These are phyloP conservation scores for Mycena leptocephala DNA, from an alignment of 768 basidiomycete genomes.

Conservation along the genomic window DNA sequence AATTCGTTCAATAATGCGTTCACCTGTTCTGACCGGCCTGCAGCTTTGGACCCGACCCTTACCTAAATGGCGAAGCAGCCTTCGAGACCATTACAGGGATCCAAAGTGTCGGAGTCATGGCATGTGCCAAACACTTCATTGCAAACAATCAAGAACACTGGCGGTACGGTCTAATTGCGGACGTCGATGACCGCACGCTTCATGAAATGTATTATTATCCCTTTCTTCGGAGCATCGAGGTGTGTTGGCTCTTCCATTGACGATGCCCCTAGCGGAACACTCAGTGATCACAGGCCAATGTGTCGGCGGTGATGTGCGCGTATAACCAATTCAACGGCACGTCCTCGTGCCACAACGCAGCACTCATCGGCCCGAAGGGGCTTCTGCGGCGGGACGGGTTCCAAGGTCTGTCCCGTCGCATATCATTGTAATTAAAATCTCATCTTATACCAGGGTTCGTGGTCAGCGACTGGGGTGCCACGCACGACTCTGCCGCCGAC, in stretches of 20 bases:
- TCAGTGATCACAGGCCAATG: slow-evolving; percentile 44
- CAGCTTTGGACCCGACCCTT: slow-evolving; percentile 75
- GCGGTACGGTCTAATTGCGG: slow-evolving; percentile 62
- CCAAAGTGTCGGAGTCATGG: slow-evolving; percentile 74
- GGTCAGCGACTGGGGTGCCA: slow-evolving; percentile 51
- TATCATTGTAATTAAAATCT: slow-evolving; percentile 59
- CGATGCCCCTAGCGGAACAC: neutral
- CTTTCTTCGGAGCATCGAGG: slow-evolving; percentile 63
- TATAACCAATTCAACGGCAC: slow-evolving; percentile 58
- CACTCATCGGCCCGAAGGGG: slow-evolving; percentile 43
- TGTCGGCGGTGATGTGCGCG: slow-evolving; percentile 51
- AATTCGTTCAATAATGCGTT: no score
- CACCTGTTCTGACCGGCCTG: neutral
- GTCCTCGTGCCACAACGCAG: slow-evolving; percentile 62
- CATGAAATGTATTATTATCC: slow-evolving; percentile 70
- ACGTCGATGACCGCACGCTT: slow-evolving; percentile 72
- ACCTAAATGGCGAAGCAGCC: slow-evolving; percentile 73
- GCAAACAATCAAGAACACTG: slow-evolving; percentile 70
- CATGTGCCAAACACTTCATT: slow-evolving; percentile 70
- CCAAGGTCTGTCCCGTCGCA: slow-evolving; percentile 18
- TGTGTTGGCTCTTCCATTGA: slow-evolving; percentile 30
- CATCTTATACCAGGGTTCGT: slow-evolving; percentile 70
- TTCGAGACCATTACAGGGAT: slow-evolving; percentile 74
- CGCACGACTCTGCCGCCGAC: slow-evolving; percentile 37
- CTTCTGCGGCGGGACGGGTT: slow-evolving; percentile 35